Evolutionary conservation across 2,329 filamentous ascomycete genomes (phyloP), one percentile per base, ranked within the genome.

Genomic region (Trichoderma semiorbis): DNA sequence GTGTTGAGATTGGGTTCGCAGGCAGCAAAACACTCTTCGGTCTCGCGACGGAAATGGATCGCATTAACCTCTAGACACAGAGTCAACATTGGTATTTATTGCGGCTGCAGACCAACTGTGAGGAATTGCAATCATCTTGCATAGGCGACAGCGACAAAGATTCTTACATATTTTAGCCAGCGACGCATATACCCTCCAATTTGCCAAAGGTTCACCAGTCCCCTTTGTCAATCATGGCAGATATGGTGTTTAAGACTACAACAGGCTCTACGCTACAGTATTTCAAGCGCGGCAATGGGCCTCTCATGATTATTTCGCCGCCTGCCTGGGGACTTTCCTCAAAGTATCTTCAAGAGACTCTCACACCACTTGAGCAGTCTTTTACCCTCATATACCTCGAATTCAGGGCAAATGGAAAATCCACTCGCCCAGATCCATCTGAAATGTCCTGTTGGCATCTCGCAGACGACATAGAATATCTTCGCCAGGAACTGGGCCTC

Each of bases 381-480:
- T 67, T 67, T 24, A 67, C 64, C 2, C 21, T 67, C 10, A 5
- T 67, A 8, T 58, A 58, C 24, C 64, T 67, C 11, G 50, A 58
- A 28, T 58, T 57, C 1, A 26, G 64, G 34, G 64, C 24, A 58
- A 67, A 67, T 32, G 53, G 64, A 11, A 67, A 58, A n/a, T 67
- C 64, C 2, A 58, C 64, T 7, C 36, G 64, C 0, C 64, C 64
- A 2, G 24, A 21, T 43, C 50, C 64, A 11, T 58, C 64, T 10
- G 50, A 67, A 43, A 67, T 67, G 64, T 43, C 64, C 3, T 67
- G 64, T n/a, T 67, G 64, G 64, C 64, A 58, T 3, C 32, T 58
- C 24, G 64, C 64, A n/a, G 50, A 58, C 7, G 64, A 67, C 5
- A 43, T 67, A 21, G 64, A 67, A 11, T 36, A 43, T 12, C 64